phyloP scores from a whole-genome alignment of 441 rosid genomes.

The Erysimum pusillum region DNA sequence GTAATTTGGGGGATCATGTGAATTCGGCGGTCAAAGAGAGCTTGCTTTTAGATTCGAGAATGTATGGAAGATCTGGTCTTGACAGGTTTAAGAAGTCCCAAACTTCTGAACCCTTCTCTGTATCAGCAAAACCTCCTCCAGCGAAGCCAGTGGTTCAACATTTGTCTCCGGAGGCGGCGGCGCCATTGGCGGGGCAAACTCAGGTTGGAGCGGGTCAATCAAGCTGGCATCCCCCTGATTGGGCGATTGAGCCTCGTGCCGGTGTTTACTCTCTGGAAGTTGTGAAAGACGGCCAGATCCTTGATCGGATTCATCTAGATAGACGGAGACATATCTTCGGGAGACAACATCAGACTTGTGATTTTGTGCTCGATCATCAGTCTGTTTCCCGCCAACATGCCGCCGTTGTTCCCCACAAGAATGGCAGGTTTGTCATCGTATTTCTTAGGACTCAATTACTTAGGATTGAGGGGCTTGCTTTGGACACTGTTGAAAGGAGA shows the following conservation, averaged over 20 bases:
- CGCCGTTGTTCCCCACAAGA: slow-evolving; percentile 92
- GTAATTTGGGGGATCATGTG: too few species aligned
- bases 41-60: slow-evolving; percentile 33
- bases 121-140: slow-evolving; percentile 55
- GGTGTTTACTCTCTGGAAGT: slow-evolving; percentile 90
- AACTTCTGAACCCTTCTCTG: slow-evolving; percentile 91
- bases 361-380: slow-evolving; percentile 96
- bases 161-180: slow-evolving; percentile 58
- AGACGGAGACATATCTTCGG: slow-evolving; percentile 88
- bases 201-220: slow-evolving; percentile 91
- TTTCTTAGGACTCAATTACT: not conserved
- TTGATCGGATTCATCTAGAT: slow-evolving; percentile 77
- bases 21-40: not conserved
- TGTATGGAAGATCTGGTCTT: slow-evolving; percentile 94
- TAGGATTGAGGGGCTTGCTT: not conserved
- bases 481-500: not conserved
- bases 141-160: slow-evolving; percentile 50
- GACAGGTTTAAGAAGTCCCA: slow-evolving; percentile 94
- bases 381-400: slow-evolving; percentile 98
- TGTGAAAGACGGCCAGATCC: slow-evolving; percentile 88
- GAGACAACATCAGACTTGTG: slow-evolving; percentile 83
- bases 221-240: slow-evolving; percentile 95
- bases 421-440: slow-evolving; percentile 70
- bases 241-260: slow-evolving; percentile 92
- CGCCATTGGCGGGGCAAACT: slow-evolving; percentile 58